Evolutionary conservation across 768 basidiomycete genomes (phyloP), one percentile per base, ranked within the genome.

Genomic region (Crassisporium funariophilum): DNA sequence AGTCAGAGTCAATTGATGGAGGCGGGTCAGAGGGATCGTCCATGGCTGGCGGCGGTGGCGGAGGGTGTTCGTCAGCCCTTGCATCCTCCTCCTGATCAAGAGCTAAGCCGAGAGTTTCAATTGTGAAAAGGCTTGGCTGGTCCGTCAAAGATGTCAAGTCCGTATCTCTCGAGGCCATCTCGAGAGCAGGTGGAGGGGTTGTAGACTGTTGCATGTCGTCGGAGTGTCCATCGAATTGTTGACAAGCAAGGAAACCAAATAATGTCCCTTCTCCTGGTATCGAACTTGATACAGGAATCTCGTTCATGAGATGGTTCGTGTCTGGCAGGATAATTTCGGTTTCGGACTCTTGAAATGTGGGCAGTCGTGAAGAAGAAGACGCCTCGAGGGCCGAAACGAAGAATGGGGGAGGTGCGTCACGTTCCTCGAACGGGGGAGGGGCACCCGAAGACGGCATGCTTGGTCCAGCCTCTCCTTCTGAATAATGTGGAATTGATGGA

Each of bases 11-110:
- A 56, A 93, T 93, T 5, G 87, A 88, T 10, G 91, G 91, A 4
- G 91, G 91, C 16, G 90, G 91, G 62, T 93, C 91, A 2, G 83
- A 84, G 16, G 91, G 91, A 64, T 93, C 91, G 57, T 93, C 91
- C 72, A 91, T 77, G 24, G 84, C 82, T 0, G 89, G 88, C 4
- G 90, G 90, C 0, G 90, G 91, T 0, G 87, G 89, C 1, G 76
- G 82, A 17, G 70, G 65, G 35, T 65, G 67, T 42, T 72, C 68
- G 53, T 58, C 65, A 44, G 53, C 54, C 17, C 55, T 57, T 39
- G 65, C 60, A 46, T 65, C 64, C 38, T 75, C 68, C 41, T 72
- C 72, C 39, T 75, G 77, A 38, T 83, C 83, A 24, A 84, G 68
- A 11, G 79, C 78, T 35, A 88, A 59, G 33, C 75, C 78, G 35